phyloP scores from a whole-genome alignment of 2,329 filamentous ascomycete genomes.

The Sporothrix variecibatus region DNA sequence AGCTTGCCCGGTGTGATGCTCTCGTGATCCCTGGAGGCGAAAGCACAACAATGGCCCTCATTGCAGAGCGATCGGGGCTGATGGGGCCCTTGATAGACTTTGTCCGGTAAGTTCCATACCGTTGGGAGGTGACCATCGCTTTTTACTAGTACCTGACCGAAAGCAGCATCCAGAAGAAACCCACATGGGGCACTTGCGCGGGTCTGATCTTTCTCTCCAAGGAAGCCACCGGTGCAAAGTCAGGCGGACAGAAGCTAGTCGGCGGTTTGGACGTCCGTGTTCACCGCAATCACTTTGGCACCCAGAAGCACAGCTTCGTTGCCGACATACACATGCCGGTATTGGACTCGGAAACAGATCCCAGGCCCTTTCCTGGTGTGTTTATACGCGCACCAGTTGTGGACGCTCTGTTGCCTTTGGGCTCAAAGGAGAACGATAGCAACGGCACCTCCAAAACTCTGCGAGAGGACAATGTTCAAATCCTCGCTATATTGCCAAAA shows the following conservation, averaged over 20 bases:
- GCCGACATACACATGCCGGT: conserved; percentile 73
- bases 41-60: conserved; percentile 88
- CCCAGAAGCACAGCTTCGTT: conserved; percentile 90
- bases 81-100: conserved; percentile 84
- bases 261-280: conserved; percentile 89
- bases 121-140: too few relatives aligned
- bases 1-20: conserved; percentile 75
- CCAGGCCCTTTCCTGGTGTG: conserved; percentile 71
- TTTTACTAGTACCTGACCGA: too few relatives aligned
- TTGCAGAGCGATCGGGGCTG: conserved; percentile 77
- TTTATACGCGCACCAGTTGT: conserved; percentile 96
- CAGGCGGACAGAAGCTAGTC: conserved; percentile 88
- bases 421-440: conserved; percentile 33
- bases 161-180: conserved; percentile 69
- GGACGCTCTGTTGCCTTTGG: conserved; percentile 67
- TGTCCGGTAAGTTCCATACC: conserved; percentile 68
- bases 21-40: conserved; percentile 92
- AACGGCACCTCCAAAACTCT: conserved; percentile 36
- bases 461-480: conserved; percentile 42
- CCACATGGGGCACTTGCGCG: conserved; percentile 94
- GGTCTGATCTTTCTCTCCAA: conserved; percentile 90
- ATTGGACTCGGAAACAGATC: conserved; percentile 43
- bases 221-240: conserved; percentile 83
- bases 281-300: conserved; percentile 91
- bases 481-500: conserved; percentile 54